phyloP scores from a whole-genome alignment of 164 flowering plant genomes.

The Sextonia rubra region DNA sequence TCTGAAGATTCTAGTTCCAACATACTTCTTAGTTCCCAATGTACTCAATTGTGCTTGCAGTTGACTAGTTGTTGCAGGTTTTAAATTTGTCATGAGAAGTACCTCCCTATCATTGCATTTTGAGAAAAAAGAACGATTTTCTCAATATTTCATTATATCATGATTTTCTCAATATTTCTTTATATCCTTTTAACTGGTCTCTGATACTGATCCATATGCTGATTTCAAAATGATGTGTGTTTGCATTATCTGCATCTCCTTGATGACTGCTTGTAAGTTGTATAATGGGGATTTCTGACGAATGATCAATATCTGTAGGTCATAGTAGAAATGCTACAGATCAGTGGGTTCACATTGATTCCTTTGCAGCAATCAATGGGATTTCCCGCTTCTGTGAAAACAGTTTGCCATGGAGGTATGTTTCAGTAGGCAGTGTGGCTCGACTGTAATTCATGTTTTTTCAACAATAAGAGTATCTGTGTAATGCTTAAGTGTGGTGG shows the following conservation, averaged over 20 bases:
- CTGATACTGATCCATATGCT: not conserved
- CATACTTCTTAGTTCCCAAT: too few species aligned
- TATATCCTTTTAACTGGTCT: not conserved
- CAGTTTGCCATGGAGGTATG: slow-evolving; percentile 76
- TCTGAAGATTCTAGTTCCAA: not conserved
- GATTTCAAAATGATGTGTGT: not conserved
- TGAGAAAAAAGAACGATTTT: not conserved
- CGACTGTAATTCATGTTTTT: not conserved
- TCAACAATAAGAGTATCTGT: not conserved
- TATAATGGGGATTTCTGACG: not conserved
- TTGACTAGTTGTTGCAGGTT: not conserved
- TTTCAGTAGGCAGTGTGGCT: not conserved
- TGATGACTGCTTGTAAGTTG: not conserved
- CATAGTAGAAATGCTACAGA: slow-evolving; percentile 29
- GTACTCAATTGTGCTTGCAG: not conserved
- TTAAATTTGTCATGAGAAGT: not conserved
- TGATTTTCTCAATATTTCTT: too few species aligned
- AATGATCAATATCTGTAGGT: slow-evolving; percentile 33
- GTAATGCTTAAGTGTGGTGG: not conserved
- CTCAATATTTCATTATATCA: not conserved
- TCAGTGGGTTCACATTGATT: slow-evolving; percentile 77
- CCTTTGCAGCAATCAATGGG: slow-evolving; percentile 97
- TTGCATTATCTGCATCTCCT: not conserved
- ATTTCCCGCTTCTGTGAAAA: slow-evolving; percentile 88
- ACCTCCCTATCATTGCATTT: not conserved